Evolutionary conservation across 768 basidiomycete genomes (phyloP).

Genomic region (Boletus eberwhitei): DNA sequence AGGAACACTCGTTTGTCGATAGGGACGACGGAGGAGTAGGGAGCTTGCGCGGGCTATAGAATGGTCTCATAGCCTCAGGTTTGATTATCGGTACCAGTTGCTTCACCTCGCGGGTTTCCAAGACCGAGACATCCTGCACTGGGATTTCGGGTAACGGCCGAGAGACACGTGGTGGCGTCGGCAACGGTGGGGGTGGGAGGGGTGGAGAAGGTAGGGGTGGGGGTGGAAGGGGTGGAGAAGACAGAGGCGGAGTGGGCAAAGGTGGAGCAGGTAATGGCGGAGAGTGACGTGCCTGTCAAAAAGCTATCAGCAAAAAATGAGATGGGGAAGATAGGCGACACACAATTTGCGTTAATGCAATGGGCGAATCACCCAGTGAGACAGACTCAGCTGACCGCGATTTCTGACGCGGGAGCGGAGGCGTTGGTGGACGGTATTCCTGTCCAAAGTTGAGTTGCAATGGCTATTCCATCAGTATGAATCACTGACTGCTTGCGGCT

Average conservation of each 20-base stretch:
- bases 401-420: conserved; percentile 45
- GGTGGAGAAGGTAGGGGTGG: conserved; percentile 21
- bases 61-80: conserved; percentile 20
- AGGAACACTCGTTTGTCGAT: conserved; percentile 24
- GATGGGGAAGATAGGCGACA: conserved; percentile 8
- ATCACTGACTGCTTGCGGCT: conserved; percentile 25
- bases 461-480: not conserved
- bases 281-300: conserved; percentile 24
- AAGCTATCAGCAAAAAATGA: conserved; percentile 1
- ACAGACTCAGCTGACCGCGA: conserved; percentile 26
- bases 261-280: conserved; percentile 22
- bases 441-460: conserved; percentile 18
- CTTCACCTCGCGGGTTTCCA: conserved; percentile 19
- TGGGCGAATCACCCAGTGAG: conserved; percentile 34
- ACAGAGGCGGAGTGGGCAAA: conserved; percentile 8
- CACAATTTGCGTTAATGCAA: conserved; percentile 26
- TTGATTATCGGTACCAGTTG: conserved; percentile 6
- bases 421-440: conserved; percentile 60
- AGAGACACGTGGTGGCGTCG: conserved; percentile 28
- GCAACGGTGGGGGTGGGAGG: conserved; percentile 25
- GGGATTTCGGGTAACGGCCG: conserved; percentile 31
- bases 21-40: conserved; percentile 30
- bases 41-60: conserved; percentile 28
- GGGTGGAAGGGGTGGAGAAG: conserved; percentile 24
- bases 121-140: conserved; percentile 12